Conservation (phyloP, 225 moss, liverwort and hornwort species). For the Straminergon stramineum region DNA sequence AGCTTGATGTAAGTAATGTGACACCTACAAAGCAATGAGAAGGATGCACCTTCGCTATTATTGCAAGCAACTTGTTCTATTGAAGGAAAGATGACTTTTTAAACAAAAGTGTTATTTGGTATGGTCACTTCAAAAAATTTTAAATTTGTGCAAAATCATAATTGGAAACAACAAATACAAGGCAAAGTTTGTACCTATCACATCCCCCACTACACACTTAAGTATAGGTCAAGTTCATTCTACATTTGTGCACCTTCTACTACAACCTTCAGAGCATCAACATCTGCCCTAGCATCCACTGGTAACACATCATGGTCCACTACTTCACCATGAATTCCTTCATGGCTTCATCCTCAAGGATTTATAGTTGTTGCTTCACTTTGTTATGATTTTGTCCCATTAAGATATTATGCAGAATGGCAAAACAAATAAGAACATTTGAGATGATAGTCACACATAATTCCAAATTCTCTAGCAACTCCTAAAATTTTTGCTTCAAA, state of each 20-base stretch:
- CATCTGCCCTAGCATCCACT: too few relatives aligned
- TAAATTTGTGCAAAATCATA: too few relatives aligned
- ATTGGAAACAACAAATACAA: too few relatives aligned
- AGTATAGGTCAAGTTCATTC: too few relatives aligned
- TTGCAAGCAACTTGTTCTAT: neutral
- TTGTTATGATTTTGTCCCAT: neutral
- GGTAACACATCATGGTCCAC: neutral
- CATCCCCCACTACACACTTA: too few relatives aligned
- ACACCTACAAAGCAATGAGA: too few relatives aligned
- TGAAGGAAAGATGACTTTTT: neutral
- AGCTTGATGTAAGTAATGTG: too few relatives aligned
- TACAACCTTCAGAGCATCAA: fast-evolving
- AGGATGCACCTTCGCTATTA: fast-evolving
- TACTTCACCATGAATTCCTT: neutral
- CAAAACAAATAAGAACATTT: fast-evolving
- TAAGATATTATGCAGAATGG: neutral
- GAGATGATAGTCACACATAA: neutral
- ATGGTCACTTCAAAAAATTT: too few relatives aligned
- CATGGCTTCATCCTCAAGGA: neutral
- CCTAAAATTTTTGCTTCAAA: neutral
- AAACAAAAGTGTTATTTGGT: neutral
- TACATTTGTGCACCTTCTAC: too few relatives aligned
- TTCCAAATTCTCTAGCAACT: neutral
- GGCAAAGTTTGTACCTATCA: too few relatives aligned
- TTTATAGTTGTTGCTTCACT: fast-evolving